Evolutionary conservation across 192 early-diverging fungal genomes (phyloP), one percentile per base, ranked within the genome.

Genomic region (Backusella australiensis): DNA sequence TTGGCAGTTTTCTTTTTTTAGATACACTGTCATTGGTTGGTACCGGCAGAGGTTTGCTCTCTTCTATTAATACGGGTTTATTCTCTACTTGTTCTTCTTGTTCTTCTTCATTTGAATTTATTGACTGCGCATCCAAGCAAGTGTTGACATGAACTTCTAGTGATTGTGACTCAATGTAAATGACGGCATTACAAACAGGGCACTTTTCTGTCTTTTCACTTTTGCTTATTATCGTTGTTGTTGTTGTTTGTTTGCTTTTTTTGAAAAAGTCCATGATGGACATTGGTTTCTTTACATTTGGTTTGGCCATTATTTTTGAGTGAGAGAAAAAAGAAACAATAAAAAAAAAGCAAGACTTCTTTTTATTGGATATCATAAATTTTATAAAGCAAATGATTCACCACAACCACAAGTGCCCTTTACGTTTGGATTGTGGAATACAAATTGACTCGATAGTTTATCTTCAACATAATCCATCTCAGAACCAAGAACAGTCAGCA

Each of bases 401-500:
- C 97, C 97, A 75, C 97, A 98, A 15, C 96, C 96, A 76, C 97
- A 98, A 69, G 90, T 90, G 75, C 94, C 96, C 86, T 98, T 98
- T 81, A 94, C 92, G 75, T 99, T 99, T 21, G 97, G 97, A 82
- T 99, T 99, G 74, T 93, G 91, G 82, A 99, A 99, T 7, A 98
- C 91, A 88, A 99, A 99, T 85, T 94, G 91, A 26, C 90, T 89
- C 1, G 94, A 93, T 72, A 99, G 85, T 80, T 90, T 91, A 69
- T 97, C 94, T 77, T 98, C 90, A 34, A 96, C 93, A 87, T 89
- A 98, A 85, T 99, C 98, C 96, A 99, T 98, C 78, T 99, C 98
- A 69, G 93, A 94, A 14, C 98, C 98, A 67, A 99, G 90, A n/a
- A 98, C 86, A 3, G 93, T 93, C 69, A 99, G 83, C 49, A 99